Conservation (phyloP, 164 flowering plant genomes). For the grape (Vitis vinifera) region DNA sequence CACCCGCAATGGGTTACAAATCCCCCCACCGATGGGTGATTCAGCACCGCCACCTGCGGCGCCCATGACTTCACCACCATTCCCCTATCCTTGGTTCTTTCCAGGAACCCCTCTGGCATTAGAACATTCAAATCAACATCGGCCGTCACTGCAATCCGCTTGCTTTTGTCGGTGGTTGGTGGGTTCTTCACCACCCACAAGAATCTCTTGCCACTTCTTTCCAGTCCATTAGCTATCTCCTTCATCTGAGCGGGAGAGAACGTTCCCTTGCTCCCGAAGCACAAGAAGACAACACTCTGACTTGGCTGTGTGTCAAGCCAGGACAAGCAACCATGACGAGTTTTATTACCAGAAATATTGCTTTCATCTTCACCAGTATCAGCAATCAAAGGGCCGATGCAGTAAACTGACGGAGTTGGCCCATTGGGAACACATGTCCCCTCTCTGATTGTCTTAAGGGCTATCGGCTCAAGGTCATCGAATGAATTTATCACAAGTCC, state of each 20-base stretch:
- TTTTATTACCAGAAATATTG: not conserved
- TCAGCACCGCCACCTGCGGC: conserved; percentile 7
- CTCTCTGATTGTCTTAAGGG: not conserved
- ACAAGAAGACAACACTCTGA: too few relatives aligned
- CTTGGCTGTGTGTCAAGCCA: not conserved
- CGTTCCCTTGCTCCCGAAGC: not conserved
- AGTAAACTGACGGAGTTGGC: not conserved
- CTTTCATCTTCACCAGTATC: not conserved
- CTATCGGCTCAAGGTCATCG: conserved; percentile 3
- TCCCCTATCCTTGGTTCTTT: conserved; percentile 5
- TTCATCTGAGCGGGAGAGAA: not conserved
- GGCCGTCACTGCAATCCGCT: not conserved
- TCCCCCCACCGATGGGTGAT: conserved; percentile 3
- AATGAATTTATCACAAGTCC: conserved; percentile 13
- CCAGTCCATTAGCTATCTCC: not conserved
- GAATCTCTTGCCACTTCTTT: not conserved
- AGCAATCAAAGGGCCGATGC: conserved; percentile 8
- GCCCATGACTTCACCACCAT: conserved; percentile 12
- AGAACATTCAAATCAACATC: not conserved
- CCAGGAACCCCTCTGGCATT: conserved; percentile 11
- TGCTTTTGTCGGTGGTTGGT: not conserved
- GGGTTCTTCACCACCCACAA: conserved; percentile 1
- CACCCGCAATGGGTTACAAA: too few relatives aligned
- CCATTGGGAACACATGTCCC: not conserved
- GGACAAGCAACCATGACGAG: not conserved